These are phyloP conservation scores for Chionographis japonica DNA, from an alignment of 106 monocot species.

Conservation along the genomic window DNA sequence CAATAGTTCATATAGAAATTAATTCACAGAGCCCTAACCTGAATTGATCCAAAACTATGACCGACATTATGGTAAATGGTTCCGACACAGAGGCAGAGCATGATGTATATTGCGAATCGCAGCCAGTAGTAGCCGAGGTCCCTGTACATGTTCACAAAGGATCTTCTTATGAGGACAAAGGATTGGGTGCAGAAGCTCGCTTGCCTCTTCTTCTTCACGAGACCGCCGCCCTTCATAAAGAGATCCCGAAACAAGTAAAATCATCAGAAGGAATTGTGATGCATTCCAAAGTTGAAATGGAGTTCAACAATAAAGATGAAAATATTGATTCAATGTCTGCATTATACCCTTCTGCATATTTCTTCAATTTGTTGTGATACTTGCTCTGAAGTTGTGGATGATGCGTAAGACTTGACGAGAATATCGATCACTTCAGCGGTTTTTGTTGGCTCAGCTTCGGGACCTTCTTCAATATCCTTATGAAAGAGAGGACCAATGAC, in stretches of 20 bases:
- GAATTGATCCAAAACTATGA: conserved; percentile 35
- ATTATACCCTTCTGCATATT: conserved; percentile 28
- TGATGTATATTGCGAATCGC: conserved; percentile 42
- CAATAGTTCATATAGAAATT: background rate
- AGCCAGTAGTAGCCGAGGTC: conserved; percentile 67
- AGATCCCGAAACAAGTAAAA: background rate
- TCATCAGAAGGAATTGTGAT: background rate
- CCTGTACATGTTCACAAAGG: conserved; percentile 61
- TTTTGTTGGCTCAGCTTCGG: background rate
- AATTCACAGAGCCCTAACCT: conserved; percentile 7
- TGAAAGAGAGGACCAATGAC: background rate
- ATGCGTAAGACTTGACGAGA: conserved; percentile 34
- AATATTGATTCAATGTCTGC: background rate
- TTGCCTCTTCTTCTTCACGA: conserved; percentile 30
- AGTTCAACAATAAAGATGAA: background rate
- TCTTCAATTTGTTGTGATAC: conserved; percentile 19
- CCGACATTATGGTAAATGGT: conserved; percentile 38
- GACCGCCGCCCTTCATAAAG: conserved; percentile 27
- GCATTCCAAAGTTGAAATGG: background rate
- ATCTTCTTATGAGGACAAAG: conserved; percentile 45
- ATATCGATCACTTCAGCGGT: conserved; percentile 31
- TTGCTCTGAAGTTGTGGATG: conserved; percentile 9
- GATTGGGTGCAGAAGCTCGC: conserved; percentile 43
- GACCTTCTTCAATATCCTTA: conserved; percentile 27
- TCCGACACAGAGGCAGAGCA: conserved; percentile 38